Base-by-base conservation (phyloP, 2,329 filamentous ascomycete genomes). In the Conoideocrella luteorostrata region DNA sequence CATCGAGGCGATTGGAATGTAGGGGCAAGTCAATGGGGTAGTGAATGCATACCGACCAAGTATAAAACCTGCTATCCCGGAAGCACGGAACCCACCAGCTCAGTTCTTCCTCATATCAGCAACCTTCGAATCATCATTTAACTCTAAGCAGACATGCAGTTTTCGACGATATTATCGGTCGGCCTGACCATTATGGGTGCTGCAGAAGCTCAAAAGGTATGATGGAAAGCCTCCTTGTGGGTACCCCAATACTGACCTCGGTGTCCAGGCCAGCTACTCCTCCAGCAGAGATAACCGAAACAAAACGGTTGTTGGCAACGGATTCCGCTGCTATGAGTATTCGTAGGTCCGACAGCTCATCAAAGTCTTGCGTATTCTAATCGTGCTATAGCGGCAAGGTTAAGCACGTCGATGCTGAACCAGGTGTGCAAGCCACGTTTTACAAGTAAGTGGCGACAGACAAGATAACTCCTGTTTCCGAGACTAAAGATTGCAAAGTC, bases 101-200 rank as follows among this genome's bases (percentile, higher is more conserved):
- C n/a, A n/a, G n/a, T n/a, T n/a, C n/a, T n/a, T n/a, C n/a, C n/a
- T n/a, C n/a, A n/a, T n/a, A n/a, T n/a, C n/a, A n/a, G n/a, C n/a
- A n/a, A n/a, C n/a, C n/a, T n/a, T n/a, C n/a, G n/a, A n/a, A n/a
- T n/a, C n/a, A n/a, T n/a, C n/a, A n/a, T n/a, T n/a, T n/a, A n/a
- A n/a, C n/a, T n/a, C n/a, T n/a, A n/a, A 20, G 5, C 7, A 3
- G 5, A 34, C 15, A 34, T 34, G 32, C 32, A 34, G 9, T 34
- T 4, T 20, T 34, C 15, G 5, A 3, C 77, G 72, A 1, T 34
- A 6, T 15, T 34, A 10, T 10, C 32, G 3, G 12, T 34, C 15
- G 32, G n/a, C 15, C 32, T 34, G n/a, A 17, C 32, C 32, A n/a
- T 34, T 34, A n/a, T 34, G n/a, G 32, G 32, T 17, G 15, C 18